phyloP scores from a whole-genome alignment of 257 asterid genomes.

The Solanum boliviense region DNA sequence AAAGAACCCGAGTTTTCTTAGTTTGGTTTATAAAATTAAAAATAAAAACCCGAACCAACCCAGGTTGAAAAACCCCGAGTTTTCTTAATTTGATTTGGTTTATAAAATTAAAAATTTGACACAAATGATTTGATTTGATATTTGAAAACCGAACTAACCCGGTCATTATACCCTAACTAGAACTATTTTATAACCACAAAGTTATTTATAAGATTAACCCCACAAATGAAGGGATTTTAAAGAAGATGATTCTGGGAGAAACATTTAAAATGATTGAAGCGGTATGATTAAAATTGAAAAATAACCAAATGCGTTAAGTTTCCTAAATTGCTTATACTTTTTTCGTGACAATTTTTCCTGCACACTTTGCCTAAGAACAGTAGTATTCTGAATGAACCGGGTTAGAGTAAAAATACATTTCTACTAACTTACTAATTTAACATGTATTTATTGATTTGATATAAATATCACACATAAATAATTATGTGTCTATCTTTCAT shows the following conservation, averaged over 20 bases:
- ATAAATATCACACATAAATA: too few species aligned
- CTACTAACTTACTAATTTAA: neutral
- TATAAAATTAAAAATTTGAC: too few species aligned
- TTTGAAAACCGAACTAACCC: too few species aligned
- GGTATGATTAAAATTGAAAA: neutral
- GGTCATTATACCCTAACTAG: neutral
- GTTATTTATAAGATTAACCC: neutral
- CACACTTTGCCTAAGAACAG: neutral
- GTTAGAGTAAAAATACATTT: neutral
- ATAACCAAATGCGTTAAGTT: neutral
- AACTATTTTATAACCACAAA: neutral
- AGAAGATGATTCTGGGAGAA: neutral
- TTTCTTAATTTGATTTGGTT: too few species aligned
- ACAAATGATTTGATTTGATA: too few species aligned
- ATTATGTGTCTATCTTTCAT: too few species aligned
- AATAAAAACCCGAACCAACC: too few species aligned
- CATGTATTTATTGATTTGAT: too few species aligned
- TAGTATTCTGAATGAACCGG: neutral
- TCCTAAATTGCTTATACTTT: neutral
- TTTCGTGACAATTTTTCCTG: neutral
- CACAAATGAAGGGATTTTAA: neutral
- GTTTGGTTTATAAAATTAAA: too few species aligned
- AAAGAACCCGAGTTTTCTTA: too few species aligned
- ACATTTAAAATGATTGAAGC: neutral
- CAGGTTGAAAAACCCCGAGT: too few species aligned